A percentile compares a stretch with the other conserved stretches of the same genome.
phyloP scores from a whole-genome alignment of 2,329 filamentous ascomycete species.

The Aspergillus sergii region DNA sequence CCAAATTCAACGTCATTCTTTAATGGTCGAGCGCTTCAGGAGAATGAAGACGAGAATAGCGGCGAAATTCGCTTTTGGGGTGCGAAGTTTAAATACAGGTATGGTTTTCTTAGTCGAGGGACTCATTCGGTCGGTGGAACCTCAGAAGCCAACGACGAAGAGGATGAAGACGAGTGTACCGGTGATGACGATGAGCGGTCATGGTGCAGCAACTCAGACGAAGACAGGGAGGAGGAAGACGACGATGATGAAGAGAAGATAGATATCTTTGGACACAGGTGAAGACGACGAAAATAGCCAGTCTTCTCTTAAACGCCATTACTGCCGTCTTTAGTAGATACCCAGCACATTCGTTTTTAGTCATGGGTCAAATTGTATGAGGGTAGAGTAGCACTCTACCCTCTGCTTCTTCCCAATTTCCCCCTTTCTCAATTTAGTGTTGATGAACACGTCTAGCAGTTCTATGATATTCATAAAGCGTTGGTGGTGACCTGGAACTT shows the following conservation, averaged over 20 bases:
- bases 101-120: slow-evolving; percentile 37
- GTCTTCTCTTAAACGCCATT: neutral
- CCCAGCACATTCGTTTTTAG: neutral
- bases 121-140: slow-evolving; percentile 26
- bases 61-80: slow-evolving; percentile 64
- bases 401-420: neutral
- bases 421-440: neutral
- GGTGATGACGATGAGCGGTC: slow-evolving; percentile 13
- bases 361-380: neutral
- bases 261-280: slow-evolving; percentile 57
- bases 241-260: slow-evolving; percentile 52
- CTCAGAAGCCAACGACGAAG: slow-evolving; percentile 24
- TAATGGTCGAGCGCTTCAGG: slow-evolving; percentile 22
- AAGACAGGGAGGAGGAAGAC: slow-evolving; percentile 53
- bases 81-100: slow-evolving; percentile 46
- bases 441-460: neutral
- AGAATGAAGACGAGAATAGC: slow-evolving; percentile 50
- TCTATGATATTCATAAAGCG: neutral
- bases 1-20: slow-evolving; percentile 34
- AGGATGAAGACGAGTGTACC: slow-evolving; percentile 20
- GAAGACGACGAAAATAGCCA: slow-evolving; percentile 18
- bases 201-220: slow-evolving; percentile 37
- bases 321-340: neutral
- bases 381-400: neutral
- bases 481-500: neutral